phyloP scores from a whole-genome alignment of 257 asterid species.

The Vinca minor region DNA sequence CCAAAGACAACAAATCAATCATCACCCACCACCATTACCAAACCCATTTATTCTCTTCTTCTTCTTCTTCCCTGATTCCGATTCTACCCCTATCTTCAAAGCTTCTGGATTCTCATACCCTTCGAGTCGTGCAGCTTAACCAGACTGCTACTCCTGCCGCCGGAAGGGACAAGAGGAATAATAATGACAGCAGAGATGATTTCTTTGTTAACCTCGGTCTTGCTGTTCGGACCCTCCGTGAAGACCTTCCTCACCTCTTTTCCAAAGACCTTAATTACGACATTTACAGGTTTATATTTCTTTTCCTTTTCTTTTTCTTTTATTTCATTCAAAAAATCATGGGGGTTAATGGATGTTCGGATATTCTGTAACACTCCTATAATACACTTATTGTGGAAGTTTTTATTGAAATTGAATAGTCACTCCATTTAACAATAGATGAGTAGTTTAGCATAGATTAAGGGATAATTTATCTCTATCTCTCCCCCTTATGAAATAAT shows the following conservation, averaged over 20 bases:
- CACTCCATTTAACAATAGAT: too few relatives aligned
- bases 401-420: too few relatives aligned
- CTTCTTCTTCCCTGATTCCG: too few relatives aligned
- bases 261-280: slow-evolving; percentile 71
- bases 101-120: slow-evolving; percentile 33
- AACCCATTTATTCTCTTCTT: slow-evolving; percentile 2
- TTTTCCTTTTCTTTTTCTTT: background rate
- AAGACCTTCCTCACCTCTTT: slow-evolving; percentile 68
- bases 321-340: background rate
- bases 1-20: slow-evolving; percentile 40
- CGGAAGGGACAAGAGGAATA: slow-evolving; percentile 36
- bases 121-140: slow-evolving; percentile 37
- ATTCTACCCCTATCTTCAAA: slow-evolving; percentile 12
- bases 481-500: too few relatives aligned
- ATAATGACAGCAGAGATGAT: slow-evolving; percentile 34
- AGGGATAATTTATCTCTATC: too few relatives aligned
- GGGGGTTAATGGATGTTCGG: too few relatives aligned
- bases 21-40: slow-evolving; percentile 26
- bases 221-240: slow-evolving; percentile 84
- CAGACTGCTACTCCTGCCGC: slow-evolving; percentile 20
- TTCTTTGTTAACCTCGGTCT: slow-evolving; percentile 74
- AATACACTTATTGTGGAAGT: too few relatives aligned
- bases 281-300: slow-evolving; percentile 53
- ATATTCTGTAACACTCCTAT: too few relatives aligned
- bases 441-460: too few relatives aligned